These are phyloP conservation scores for Nymphaea colorata DNA, from an alignment of 164 flowering plant species.

Conservation along the genomic window DNA sequence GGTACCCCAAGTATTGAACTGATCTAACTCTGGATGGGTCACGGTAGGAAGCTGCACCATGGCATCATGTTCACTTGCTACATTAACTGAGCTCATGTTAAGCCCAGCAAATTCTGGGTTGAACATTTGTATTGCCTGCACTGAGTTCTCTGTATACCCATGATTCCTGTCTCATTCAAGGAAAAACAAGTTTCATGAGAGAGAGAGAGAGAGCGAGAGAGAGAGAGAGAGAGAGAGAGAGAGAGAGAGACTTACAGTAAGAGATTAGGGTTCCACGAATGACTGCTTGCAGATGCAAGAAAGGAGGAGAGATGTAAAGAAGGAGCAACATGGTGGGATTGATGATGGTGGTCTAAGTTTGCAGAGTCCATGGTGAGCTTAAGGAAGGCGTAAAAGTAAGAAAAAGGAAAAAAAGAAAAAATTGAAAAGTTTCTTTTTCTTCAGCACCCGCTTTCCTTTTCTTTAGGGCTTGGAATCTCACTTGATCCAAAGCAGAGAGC, in stretches of 20 bases:
- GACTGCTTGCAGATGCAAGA: slow-evolving; percentile 27
- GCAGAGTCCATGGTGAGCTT: slow-evolving; percentile 62
- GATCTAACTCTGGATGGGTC: slow-evolving; percentile 32
- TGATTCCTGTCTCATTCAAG: slow-evolving; percentile 9
- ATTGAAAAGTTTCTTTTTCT: background rate
- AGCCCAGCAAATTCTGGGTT: slow-evolving; percentile 10
- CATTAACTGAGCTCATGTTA: slow-evolving; percentile 13
- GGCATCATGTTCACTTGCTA: slow-evolving; percentile 15
- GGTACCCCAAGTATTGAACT: slow-evolving; percentile 28
- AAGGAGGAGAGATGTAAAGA: slow-evolving; percentile 30
- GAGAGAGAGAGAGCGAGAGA: slow-evolving; percentile 5
- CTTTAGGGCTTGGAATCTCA: slow-evolving; percentile 26
- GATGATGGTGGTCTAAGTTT: slow-evolving; percentile 46
- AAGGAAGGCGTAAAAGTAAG: slow-evolving; percentile 23
- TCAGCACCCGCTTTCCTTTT: slow-evolving; percentile 54
- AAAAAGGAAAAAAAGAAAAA: too few species aligned
- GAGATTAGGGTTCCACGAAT: slow-evolving; percentile 40
- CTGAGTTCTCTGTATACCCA: slow-evolving; percentile 1
- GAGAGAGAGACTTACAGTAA: slow-evolving; percentile 36
- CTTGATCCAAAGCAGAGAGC: slow-evolving; percentile 13
- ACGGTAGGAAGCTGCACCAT: slow-evolving; percentile 14
- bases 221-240: background rate
- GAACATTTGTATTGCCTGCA: slow-evolving; percentile 1
- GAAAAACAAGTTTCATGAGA: background rate
- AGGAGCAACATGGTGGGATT: slow-evolving; percentile 39